A percentile compares a stretch with the other conserved stretches of the same genome.
These are phyloP conservation scores for Pseudomonodictys pantanalensis DNA, from an alignment of 495 filamentous ascomycete species.

Conservation along the genomic window DNA sequence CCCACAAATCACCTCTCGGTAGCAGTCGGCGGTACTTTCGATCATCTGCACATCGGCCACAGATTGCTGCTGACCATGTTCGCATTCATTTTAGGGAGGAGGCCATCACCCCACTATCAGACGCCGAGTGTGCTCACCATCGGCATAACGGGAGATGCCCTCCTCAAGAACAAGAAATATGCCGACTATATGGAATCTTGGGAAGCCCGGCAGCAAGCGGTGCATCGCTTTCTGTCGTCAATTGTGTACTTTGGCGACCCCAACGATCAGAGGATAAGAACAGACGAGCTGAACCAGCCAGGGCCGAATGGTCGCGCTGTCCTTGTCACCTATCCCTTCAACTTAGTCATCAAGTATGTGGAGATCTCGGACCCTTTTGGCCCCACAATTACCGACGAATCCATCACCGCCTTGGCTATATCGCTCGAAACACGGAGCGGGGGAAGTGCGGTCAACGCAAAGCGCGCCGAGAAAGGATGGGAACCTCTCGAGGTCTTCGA, in stretches of 20 bases:
- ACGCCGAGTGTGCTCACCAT: slow-evolving; percentile 61
- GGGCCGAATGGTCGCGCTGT: slow-evolving; percentile 53
- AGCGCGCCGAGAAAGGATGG: slow-evolving; percentile 77
- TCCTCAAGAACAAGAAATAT: slow-evolving; percentile 85
- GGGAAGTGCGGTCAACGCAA: slow-evolving; percentile 78
- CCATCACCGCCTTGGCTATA: slow-evolving; percentile 76
- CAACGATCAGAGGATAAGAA: slow-evolving; percentile 37
- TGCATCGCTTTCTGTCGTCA: slow-evolving; percentile 67
- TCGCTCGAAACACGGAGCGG: slow-evolving; percentile 86
- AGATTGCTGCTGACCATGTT: slow-evolving; percentile 87
- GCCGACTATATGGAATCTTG: slow-evolving; percentile 75
- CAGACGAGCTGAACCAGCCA: slow-evolving; percentile 38
- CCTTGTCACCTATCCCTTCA: slow-evolving; percentile 47
- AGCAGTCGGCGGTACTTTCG: slow-evolving; percentile 91
- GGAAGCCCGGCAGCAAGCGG: slow-evolving; percentile 64
- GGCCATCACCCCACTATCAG: slow-evolving; percentile 40
- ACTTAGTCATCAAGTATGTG: slow-evolving; percentile 64
- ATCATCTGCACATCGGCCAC: slow-evolving; percentile 94
- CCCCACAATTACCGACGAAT: slow-evolving; percentile 80
- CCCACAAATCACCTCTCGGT: slow-evolving; percentile 54
- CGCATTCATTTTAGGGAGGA: slow-evolving; percentile 59
- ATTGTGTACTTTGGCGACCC: slow-evolving; percentile 58
- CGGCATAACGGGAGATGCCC: slow-evolving; percentile 82
- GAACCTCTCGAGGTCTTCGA: slow-evolving; percentile 72
- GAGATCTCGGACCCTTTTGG: slow-evolving; percentile 87